These are phyloP conservation scores for Caryopteris hybrid DNA, from an alignment of 305 asterid species.

Conservation along the genomic window DNA sequence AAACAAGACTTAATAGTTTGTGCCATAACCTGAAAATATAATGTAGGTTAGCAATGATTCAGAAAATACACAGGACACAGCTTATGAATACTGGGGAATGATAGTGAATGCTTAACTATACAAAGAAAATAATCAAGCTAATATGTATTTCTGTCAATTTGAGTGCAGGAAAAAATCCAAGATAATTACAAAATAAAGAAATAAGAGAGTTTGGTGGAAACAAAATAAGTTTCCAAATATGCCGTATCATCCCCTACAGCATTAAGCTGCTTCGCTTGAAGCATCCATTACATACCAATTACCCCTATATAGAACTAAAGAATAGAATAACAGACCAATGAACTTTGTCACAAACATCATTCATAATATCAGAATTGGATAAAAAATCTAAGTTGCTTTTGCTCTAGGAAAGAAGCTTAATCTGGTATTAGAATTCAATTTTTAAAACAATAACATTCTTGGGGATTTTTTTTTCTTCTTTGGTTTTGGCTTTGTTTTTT, in stretches of 20 bases:
- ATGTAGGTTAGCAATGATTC: slow-evolving; percentile 4
- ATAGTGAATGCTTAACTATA: not conserved
- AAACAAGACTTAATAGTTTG: slow-evolving; percentile 82
- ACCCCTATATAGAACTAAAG: not conserved
- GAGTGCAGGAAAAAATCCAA: slow-evolving; percentile 2
- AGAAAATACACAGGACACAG: not conserved
- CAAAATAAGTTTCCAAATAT: not conserved
- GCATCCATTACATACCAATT: slow-evolving; percentile 3
- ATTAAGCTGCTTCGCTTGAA: slow-evolving; percentile 6
- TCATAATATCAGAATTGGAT: not conserved
- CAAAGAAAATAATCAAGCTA: not conserved
- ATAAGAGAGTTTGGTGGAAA: not conserved
- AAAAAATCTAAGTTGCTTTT: not conserved
- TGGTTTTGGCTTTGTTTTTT: too few relatives aligned
- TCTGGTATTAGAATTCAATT: not conserved
- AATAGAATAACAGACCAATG: not conserved
- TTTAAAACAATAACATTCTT: not conserved
- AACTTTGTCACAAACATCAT: not conserved
- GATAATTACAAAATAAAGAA: slow-evolving; percentile 6
- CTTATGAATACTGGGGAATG: slow-evolving; percentile 1
- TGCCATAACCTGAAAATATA: slow-evolving; percentile 65
- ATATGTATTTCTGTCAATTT: not conserved
- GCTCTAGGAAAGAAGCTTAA: not conserved
- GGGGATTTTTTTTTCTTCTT: too few relatives aligned
- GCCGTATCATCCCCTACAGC: not conserved